Conservation (phyloP, 176 grass and related monocot genomes). For the Thalia dealbata region DNA sequence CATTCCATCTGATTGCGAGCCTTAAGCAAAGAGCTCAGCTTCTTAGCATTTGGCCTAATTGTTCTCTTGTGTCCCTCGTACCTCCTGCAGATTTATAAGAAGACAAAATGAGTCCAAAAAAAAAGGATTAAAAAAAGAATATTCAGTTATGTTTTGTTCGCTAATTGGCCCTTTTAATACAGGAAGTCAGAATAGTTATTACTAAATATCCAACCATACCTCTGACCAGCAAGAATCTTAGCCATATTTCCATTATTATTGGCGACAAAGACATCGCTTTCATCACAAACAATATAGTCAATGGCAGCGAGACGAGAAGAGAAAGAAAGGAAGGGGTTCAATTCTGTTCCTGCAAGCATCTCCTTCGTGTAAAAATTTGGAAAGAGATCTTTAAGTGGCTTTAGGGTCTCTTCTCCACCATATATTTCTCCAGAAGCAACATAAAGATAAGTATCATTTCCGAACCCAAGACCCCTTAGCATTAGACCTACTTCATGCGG, state of each 20-base stretch:
- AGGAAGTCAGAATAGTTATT: too few species aligned
- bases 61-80: conserved; percentile 96
- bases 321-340: conserved; percentile 64
- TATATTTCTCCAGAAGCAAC: conserved; percentile 97
- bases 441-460: conserved; percentile 68
- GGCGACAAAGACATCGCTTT: conserved; percentile 75
- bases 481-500: conserved; percentile 87
- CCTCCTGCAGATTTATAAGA: conserved; percentile 39
- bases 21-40: conserved; percentile 53
- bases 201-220: conserved; percentile 31
- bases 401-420: conserved; percentile 67
- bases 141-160: neutral
- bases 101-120: too few species aligned
- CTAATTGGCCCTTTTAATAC: too few species aligned
- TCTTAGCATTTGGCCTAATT: conserved; percentile 77
- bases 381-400: conserved; percentile 69
- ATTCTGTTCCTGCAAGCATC: conserved; percentile 56
- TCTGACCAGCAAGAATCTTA: conserved; percentile 77
- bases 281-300: conserved; percentile 80
- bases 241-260: conserved; percentile 99
- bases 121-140: too few species aligned
- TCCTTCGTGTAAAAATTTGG: conserved; percentile 88
- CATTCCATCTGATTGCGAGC: conserved; percentile 48
- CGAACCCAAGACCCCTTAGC: conserved; percentile 74
- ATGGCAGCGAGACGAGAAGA: conserved; percentile 77